Base-by-base conservation (phyloP, 768 basidiomycete genomes). In the Agaricus sinodeliciosus region DNA sequence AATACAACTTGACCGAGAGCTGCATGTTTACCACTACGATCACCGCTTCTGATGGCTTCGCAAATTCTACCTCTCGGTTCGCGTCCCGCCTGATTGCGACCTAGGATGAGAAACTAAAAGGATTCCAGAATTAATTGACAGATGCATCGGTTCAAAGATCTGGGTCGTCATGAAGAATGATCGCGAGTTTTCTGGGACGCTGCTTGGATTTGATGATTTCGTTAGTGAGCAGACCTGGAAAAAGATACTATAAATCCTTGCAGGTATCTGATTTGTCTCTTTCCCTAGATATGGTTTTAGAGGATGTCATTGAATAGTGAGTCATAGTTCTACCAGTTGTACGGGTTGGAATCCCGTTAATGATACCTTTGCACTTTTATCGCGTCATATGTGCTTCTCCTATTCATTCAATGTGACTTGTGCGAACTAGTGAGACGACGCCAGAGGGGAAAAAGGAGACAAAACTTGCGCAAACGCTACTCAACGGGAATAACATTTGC, bases 121-220 rank as follows among this genome's bases (percentile, higher is more conserved):
- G 19, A 54, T 41, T 26, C 40, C 12, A 94, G 95, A 98, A 68
- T 78, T 99, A 41, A 95, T 99, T 62, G 95, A 99, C 68, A 81
- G 90, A 66, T 97, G 95, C 65, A 98, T 97, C 66, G 95, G 95
- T 52, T 95, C 93, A 31, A 82, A 84, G 45, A 94, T 98, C 64
- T 96, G 93, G 91, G 95, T 98, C 62, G 84, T 98, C 67, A 97
- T 96, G 92, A 98, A 97, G 74, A 85, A 79, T 60, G 94, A 99
- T 57, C 86, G 93, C 43, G 95, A 99, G 72, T 99, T 97, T 71
- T 90, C 89, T 19, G 95, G 95, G 9, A 96, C 85, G 2, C 75
- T 99, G 39, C 77, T 95, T 31, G 95, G 95, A 2, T 99, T 99
- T 62, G 95, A 99, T 66, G 95, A 99, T 70, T 99, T 95, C 68